phyloP scores from a whole-genome alignment of 2,329 filamentous ascomycete species.

The Davidsoniella australis region DNA sequence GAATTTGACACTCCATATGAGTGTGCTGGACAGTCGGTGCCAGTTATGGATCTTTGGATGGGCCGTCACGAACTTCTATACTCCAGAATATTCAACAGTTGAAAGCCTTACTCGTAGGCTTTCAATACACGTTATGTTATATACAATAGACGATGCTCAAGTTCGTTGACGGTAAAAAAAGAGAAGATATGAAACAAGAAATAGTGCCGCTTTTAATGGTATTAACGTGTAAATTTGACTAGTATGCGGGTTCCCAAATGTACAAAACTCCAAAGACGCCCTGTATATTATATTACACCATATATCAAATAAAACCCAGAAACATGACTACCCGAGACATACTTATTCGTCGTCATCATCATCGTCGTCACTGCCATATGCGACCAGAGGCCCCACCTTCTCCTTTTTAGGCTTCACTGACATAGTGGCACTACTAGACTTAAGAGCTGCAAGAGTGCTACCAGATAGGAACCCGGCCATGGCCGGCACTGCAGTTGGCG shows the following conservation, averaged over 20 bases:
- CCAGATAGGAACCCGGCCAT: slow-evolving; percentile 61
- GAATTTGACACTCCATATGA: slow-evolving; percentile 43
- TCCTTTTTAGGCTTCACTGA: slow-evolving; percentile 37
- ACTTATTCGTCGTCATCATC: slow-evolving; percentile 14
- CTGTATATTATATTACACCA: background rate
- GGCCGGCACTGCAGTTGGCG: slow-evolving; percentile 19
- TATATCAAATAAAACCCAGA: slow-evolving; percentile 12
- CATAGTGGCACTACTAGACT: slow-evolving; percentile 36
- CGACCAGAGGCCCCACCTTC: slow-evolving; percentile 56
- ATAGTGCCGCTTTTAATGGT: too few relatives aligned
- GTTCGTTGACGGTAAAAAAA: too few relatives aligned
- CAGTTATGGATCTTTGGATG: slow-evolving; percentile 67
- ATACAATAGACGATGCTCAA: too few relatives aligned
- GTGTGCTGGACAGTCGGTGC: slow-evolving; percentile 57
- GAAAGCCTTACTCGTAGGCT: slow-evolving; percentile 11
- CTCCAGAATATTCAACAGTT: slow-evolving; percentile 77
- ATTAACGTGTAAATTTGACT: too few relatives aligned
- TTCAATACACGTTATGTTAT: too few relatives aligned
- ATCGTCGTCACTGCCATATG: slow-evolving; percentile 59
- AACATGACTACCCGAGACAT: background rate
- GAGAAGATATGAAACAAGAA: too few relatives aligned
- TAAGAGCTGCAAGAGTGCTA: slow-evolving; percentile 65
- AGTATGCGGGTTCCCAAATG: too few relatives aligned
- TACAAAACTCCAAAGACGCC: slow-evolving; percentile 9
- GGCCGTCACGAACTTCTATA: slow-evolving; percentile 71